Percentiles rank a stretch among this genome's conserved stretches.
phyloP scores from a whole-genome alignment of 169 alveolate genomes.

The Theileria luwenshuni region DNA sequence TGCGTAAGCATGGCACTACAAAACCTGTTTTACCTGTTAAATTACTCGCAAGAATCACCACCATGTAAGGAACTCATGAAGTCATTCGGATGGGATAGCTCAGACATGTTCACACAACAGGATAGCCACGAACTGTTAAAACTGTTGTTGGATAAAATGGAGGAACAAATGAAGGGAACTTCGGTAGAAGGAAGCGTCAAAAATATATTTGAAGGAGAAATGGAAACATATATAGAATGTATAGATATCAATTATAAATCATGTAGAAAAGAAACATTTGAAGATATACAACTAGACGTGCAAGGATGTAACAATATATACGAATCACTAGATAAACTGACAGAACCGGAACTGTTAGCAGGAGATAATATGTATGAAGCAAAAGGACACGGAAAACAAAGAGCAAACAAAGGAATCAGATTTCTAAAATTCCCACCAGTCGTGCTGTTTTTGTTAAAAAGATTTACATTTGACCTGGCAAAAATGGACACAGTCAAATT shows the following conservation, averaged over 20 bases:
- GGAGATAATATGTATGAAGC: constrained; percentile 96
- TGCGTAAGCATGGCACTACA: constrained; percentile 86
- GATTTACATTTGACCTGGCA: constrained; percentile 87
- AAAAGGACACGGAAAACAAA: constrained; percentile 89
- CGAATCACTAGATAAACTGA: constrained; percentile 89
- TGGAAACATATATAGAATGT: constrained; percentile 93
- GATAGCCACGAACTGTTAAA: constrained; percentile 95
- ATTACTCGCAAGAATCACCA: constrained; percentile 88
- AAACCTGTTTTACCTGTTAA: constrained; percentile 90
- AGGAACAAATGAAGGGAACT: constrained; percentile 95
- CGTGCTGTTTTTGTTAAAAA: constrained; percentile 87
- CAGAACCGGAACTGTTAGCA: constrained; percentile 90
- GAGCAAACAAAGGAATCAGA: constrained; percentile 88
- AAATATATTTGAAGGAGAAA: constrained; percentile 93
- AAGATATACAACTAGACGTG: constrained; percentile 91
- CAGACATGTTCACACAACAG: constrained; percentile 95
- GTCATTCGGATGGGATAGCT: constrained; percentile 95
- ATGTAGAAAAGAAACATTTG: constrained; percentile 84
- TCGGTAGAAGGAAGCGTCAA: constrained; percentile 93
- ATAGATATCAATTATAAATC: constrained; percentile 90
- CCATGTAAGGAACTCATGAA: constrained; percentile 87
- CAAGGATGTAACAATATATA: constrained; percentile 88
- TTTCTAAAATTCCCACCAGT: constrained; percentile 93
- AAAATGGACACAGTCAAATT: constrained; percentile 87
- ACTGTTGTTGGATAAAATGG: constrained; percentile 91